Percentiles rank a stretch among this genome's conserved stretches.
phyloP scores from a whole-genome alignment of 176 grass and related monocot species.

The Musa itinerans region DNA sequence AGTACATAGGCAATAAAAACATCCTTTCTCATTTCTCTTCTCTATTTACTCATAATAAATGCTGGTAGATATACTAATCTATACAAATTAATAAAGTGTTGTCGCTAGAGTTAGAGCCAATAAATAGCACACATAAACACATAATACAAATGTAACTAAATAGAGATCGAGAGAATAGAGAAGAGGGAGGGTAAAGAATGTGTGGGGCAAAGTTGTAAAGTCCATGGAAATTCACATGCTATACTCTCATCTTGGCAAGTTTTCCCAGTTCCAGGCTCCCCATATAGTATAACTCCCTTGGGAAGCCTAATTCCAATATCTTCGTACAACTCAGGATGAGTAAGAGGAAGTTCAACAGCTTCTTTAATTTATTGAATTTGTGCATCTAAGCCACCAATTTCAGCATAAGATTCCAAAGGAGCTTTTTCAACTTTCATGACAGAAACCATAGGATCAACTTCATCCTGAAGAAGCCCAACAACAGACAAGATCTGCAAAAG shows the following conservation, averaged over 20 bases:
- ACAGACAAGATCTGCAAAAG: neutral
- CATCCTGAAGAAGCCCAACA: conserved; percentile 13
- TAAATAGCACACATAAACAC: too few species aligned
- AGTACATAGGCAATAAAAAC: too few species aligned
- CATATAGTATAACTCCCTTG: conserved; percentile 6
- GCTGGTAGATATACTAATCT: too few species aligned
- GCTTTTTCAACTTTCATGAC: conserved; percentile 13
- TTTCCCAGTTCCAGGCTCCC: conserved; percentile 10
- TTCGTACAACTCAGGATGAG: conserved; percentile 11
- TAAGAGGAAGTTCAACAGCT: conserved; percentile 10
- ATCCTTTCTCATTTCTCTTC: too few species aligned
- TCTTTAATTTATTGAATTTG: conserved; percentile 15
- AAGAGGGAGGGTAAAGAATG: neutral
- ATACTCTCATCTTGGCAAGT: conserved; percentile 6
- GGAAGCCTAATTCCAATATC: conserved; percentile 12
- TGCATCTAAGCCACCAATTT: conserved; percentile 14
- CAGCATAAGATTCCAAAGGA: conserved; percentile 15
- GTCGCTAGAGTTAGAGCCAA: too few species aligned
- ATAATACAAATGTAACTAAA: neutral
- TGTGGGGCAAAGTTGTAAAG: neutral
- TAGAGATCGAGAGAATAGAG: neutral
- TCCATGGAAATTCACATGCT: neutral
- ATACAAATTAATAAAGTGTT: too few species aligned
- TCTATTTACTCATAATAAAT: too few species aligned
- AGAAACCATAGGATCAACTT: conserved; percentile 7